These are phyloP conservation scores for Pythium guiyangense DNA, from an alignment of 352 stramenopile species.

Conservation along the genomic window DNA sequence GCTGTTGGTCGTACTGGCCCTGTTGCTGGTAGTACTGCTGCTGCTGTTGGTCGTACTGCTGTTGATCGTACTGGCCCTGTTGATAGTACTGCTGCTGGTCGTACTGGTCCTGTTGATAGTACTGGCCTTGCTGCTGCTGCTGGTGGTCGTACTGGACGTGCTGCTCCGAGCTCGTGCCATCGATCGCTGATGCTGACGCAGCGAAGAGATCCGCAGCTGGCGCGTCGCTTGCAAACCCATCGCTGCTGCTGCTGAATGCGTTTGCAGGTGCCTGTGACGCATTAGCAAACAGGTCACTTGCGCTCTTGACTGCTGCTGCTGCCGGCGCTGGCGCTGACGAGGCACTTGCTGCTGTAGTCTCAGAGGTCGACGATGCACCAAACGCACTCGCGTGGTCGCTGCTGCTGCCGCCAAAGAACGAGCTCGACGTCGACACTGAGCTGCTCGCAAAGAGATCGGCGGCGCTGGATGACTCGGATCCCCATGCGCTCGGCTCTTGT, in stretches of 20 bases:
- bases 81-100: not conserved
- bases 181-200: not conserved
- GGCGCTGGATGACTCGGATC: not conserved
- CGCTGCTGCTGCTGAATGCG: slow-evolving; percentile 4
- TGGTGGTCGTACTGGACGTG: slow-evolving; percentile 1
- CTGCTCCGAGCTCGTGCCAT: not conserved
- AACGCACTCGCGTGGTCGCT: not conserved
- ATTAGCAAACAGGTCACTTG: slow-evolving; percentile 4
- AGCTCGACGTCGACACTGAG: not conserved
- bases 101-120: not conserved
- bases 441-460: slow-evolving; percentile 8
- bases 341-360: not conserved
- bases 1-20: not conserved
- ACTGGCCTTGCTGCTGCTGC: not conserved
- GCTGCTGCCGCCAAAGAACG: not conserved
- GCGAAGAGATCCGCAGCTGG: not conserved
- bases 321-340: not conserved
- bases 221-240: not conserved
- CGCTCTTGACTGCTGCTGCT: not conserved
- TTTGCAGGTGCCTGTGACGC: not conserved
- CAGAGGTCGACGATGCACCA: too few relatives aligned
- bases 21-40: not conserved
- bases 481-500: slow-evolving; percentile 1
- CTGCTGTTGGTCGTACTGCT: not conserved
- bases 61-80: not conserved